Evolutionary conservation across 148 eudicot species (phyloP), one percentile per base, ranked within the genome.

Genomic region (Cornus suecica): DNA sequence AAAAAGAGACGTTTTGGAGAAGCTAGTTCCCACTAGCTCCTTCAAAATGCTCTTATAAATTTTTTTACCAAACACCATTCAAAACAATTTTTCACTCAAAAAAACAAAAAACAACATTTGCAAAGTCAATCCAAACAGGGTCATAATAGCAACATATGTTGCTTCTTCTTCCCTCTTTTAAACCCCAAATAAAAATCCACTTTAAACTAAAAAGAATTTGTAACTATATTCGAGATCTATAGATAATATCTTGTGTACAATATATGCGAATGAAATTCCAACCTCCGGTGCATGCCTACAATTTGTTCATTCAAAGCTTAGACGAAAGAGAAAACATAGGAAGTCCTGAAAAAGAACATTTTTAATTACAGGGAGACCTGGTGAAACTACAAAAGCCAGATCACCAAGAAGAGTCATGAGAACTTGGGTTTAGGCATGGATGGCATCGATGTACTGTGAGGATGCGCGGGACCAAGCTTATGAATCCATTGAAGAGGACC

Each of bases 401-500:
- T 51, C 78, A 37, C 26, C 41, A 61, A 56, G 56, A 69, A 78
- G 66, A 41, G 20, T 90, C 84, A 92, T 32, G 24, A 58, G 78
- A 87, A 84, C 81, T 37, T 86, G 0, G 94, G 92, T 71, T 87
- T 92, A 69, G 83, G 76, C 72, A 37, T 65, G 1, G 89, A 66
- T 32, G 37, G 7, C 37, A 32, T 32, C 7, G 37, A 32, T 69
- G 83, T 78, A 41, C 85, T 77, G 63, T 79, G 74, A 29, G 82
- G 15, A 76, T 85, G 86, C 7, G 74, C 78, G 22, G 89, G 86
- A 18, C 90, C 84, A 68, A 89, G 95, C 84, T 88, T 93, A 15
- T 93, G 94, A 61, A 93, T 88, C 96, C 96, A 86, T 81, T 87
- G 87, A 66, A 76, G 86, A 74, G 87, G 82, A 23, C 92, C 90